Evolutionary conservation across 2,329 filamentous ascomycete genomes (phyloP), one percentile per base, ranked within the genome.

Genomic region (Coniochaeta sp.): DNA sequence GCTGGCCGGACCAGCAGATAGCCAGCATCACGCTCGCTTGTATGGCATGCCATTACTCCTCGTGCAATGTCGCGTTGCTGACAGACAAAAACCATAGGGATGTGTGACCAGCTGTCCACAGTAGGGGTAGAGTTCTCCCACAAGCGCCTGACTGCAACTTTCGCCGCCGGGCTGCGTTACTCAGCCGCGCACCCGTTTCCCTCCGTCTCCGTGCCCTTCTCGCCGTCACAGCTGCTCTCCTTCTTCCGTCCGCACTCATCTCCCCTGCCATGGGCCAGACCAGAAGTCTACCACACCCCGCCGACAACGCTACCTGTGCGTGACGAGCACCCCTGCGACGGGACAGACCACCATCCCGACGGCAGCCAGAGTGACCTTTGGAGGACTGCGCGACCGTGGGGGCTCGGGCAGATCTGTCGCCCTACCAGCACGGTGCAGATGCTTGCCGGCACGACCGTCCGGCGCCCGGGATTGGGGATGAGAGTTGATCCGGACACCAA

Each of bases 1-100:
- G 85, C 1, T 86, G 82, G 81, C 59, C 66, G 36, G 72, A 73
- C 57, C 72, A 73, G 64, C 69, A 71, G 61, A 65, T 72, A 0
- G 67, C 70, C 28, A 65, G 70, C 47, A 69, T 73, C 14, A 66
- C 71, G 1, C 65, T 73, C 3, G 70, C 72, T 1, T 73, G 72
- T 70, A 47, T 31, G 28, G 28, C 28, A 9, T 31, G 28, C 5
- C 28, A 9, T 5, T 9, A 31, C 28, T 9, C 22, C 31, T 33
- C 31, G 6, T 11, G 6, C 31, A 33, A 33, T 8, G 8, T 19
- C 12, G 6, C 26, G 26, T 40, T 5, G 16, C 38, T 40, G 16
- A 47, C 34, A 56, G 6, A 60, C 28, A 36, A 14, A 31, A 3
- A 2, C 6, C 0, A 8, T 31, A 70, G 69, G 69, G 72, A 73